Conservation (phyloP, 306 rosid genomes). For the Inga leiocalycina region DNA sequence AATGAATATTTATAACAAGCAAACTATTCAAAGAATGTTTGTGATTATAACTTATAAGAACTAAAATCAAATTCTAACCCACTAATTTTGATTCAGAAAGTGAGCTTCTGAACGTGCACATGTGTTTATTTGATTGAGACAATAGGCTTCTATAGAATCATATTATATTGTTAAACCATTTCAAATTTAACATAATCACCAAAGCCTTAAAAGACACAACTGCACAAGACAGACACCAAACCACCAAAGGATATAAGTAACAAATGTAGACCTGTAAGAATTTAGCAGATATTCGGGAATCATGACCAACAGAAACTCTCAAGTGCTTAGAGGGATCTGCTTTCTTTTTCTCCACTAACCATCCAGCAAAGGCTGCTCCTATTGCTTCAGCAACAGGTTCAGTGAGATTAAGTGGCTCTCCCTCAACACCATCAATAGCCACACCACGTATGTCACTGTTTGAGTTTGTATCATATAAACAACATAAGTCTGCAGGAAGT, state of each 20-base stretch:
- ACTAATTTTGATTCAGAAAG: slow-evolving; percentile 10
- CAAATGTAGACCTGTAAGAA: slow-evolving; percentile 63
- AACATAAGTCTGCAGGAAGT: slow-evolving; percentile 33
- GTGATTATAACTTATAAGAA: slow-evolving; percentile 1
- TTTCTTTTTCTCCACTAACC: slow-evolving; percentile 82
- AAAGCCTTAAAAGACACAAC: slow-evolving; percentile 7
- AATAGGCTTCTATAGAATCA: background rate
- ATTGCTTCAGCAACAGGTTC: slow-evolving; percentile 93
- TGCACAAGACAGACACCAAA: background rate
- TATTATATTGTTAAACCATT: slow-evolving; percentile 10
- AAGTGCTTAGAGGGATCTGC: slow-evolving; percentile 56
- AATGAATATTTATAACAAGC: slow-evolving; percentile 11
- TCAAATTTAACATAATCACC: slow-evolving; percentile 15
- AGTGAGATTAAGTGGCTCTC: slow-evolving; percentile 80
- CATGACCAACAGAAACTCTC: slow-evolving; percentile 88
- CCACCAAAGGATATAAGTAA: slow-evolving; percentile 29
- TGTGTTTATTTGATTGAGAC: slow-evolving; percentile 7
- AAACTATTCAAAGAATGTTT: slow-evolving; percentile 12
- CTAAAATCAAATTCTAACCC: slow-evolving; percentile 22
- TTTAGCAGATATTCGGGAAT: slow-evolving; percentile 86
- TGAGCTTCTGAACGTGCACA: background rate
- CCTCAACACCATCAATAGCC: slow-evolving; percentile 88
- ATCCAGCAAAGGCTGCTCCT: slow-evolving; percentile 89
- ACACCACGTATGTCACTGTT: slow-evolving; percentile 94
- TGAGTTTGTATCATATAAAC: slow-evolving; percentile 35